A percentile compares a stretch with the other conserved stretches of the same genome.
Conservation (phyloP, 345 rosid genomes). For the Populus ilicifolia region DNA sequence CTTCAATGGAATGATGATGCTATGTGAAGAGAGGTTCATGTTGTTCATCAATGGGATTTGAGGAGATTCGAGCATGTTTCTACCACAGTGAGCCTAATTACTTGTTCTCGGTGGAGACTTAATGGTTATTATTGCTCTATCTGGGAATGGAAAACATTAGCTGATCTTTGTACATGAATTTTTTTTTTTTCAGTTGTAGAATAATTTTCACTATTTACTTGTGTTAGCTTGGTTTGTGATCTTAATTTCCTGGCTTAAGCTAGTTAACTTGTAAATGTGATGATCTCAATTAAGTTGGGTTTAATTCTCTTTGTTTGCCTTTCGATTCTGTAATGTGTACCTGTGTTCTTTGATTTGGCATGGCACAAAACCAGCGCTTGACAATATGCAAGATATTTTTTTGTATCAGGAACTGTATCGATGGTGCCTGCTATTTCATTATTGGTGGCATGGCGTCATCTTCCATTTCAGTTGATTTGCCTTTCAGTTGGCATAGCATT, state of each 20-base stretch:
- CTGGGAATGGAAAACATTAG: neutral
- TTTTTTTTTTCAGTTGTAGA: neutral
- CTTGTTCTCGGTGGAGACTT: neutral
- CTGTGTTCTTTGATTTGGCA: neutral
- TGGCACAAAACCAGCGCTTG: neutral
- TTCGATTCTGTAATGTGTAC: neutral
- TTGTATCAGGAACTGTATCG: neutral
- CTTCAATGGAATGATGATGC: slow-evolving; percentile 46
- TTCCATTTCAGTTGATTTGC: neutral
- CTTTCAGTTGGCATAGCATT: neutral
- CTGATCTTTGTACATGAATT: neutral
- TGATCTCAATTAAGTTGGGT: neutral
- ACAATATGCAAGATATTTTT: neutral
- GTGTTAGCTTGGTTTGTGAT: neutral
- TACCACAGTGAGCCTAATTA: neutral
- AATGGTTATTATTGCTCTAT: neutral
- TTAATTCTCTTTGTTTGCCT: neutral
- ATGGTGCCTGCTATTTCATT: neutral
- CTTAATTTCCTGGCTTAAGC: neutral
- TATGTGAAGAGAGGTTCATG: slow-evolving; percentile 3
- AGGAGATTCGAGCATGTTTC: neutral
- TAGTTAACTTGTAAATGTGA: neutral
- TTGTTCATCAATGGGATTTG: neutral
- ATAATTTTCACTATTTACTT: neutral
- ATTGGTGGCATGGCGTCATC: no score